Conservation (phyloP, 2,329 filamentous ascomycete genomes). For the Penicillium sp. region DNA sequence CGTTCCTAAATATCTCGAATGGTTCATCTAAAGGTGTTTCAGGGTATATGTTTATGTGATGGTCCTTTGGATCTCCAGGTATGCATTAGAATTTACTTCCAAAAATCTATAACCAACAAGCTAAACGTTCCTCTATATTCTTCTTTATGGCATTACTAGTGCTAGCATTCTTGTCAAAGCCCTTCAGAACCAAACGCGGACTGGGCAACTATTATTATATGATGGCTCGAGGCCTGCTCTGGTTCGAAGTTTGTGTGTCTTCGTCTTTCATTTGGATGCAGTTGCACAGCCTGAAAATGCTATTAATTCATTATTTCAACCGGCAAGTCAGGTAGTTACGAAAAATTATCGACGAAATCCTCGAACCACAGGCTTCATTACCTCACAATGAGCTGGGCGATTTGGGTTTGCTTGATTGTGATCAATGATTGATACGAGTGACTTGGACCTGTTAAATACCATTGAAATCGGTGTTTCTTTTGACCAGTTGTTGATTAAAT, state of each 20-base stretch:
- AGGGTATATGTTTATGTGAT: no score
- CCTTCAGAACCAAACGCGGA: conserved; percentile 28
- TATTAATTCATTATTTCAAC: conserved; percentile 27
- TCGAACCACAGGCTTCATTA: conserved; percentile 20
- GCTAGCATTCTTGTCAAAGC: conserved; percentile 32
- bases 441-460: conserved; percentile 26
- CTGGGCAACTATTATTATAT: conserved; percentile 33
- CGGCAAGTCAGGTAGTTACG: conserved; percentile 24
- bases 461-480: conserved; percentile 26
- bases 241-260: conserved; percentile 45
- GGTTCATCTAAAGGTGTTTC: no score
- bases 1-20: no score
- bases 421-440: conserved; percentile 20
- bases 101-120: background rate
- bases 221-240: conserved; percentile 39
- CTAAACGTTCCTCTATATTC: conserved; percentile 16
- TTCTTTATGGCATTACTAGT: conserved; percentile 33
- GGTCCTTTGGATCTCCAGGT: no score
- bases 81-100: background rate
- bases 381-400: background rate
- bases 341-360: conserved; percentile 31
- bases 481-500: conserved; percentile 30
- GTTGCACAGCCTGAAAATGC: conserved; percentile 39
- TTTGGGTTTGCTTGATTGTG: conserved; percentile 2
- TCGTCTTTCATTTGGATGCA: conserved; percentile 45